phyloP scores from a whole-genome alignment of 805 yeast genomes.

The Pichia nanzhaoensis region DNA sequence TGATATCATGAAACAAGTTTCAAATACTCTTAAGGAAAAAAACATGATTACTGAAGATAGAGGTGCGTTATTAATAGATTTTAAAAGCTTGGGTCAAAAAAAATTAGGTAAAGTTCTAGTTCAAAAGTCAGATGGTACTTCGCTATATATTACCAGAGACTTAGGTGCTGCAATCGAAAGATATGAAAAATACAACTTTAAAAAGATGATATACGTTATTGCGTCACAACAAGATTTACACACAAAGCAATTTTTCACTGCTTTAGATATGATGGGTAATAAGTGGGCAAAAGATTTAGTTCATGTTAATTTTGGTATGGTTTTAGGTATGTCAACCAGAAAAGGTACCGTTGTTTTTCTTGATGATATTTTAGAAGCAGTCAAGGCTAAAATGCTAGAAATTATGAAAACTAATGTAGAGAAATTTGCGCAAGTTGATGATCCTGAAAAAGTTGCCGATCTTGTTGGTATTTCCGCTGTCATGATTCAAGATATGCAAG shows the following conservation, averaged over 20 bases:
- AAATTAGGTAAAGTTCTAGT: slow-evolving; percentile 90
- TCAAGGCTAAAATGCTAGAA: slow-evolving; percentile 89
- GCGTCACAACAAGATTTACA: slow-evolving; percentile 97
- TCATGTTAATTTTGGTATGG: slow-evolving; percentile 96
- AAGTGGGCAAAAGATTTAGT: slow-evolving; percentile 73
- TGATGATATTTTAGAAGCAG: slow-evolving; percentile 87
- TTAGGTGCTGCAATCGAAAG: slow-evolving; percentile 95
- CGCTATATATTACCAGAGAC: slow-evolving; percentile 90
- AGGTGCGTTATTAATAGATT: slow-evolving; percentile 86
- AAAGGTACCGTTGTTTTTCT: slow-evolving; percentile 98
- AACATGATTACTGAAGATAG: slow-evolving; percentile 75
- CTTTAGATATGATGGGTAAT: slow-evolving; percentile 81
- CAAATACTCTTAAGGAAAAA: slow-evolving; percentile 54
- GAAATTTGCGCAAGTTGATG: slow-evolving; percentile 86
- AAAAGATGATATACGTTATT: slow-evolving; percentile 92
- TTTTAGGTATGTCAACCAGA: slow-evolving; percentile 96
- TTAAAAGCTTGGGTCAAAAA: slow-evolving; percentile 71
- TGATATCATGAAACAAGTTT: slow-evolving; percentile 61
- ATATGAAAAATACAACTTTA: slow-evolving; percentile 75
- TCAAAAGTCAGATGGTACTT: slow-evolving; percentile 92
- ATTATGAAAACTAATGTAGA: slow-evolving; percentile 90
- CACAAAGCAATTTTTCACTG: slow-evolving; percentile 88
- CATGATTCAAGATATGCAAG: slow-evolving; percentile 98
- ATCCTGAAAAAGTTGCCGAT: slow-evolving; percentile 94
- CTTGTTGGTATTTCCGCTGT: slow-evolving; percentile 94